phyloP scores from a whole-genome alignment of 2,329 filamentous ascomycete species.

The Lecanicillium sp. region DNA sequence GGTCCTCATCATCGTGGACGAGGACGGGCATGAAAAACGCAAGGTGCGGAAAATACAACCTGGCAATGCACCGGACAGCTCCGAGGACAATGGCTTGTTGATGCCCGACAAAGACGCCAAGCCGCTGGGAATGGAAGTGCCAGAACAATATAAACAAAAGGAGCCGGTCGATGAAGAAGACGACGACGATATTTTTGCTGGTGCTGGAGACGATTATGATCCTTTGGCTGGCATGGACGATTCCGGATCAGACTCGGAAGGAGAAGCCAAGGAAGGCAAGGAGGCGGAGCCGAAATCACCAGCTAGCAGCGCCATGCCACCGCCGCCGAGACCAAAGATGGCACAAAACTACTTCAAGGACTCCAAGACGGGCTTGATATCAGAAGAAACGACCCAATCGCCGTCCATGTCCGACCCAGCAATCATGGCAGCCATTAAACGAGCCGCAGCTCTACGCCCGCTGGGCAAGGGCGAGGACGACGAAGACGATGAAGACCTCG shows the following conservation, averaged over 20 bases:
- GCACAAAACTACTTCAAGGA: constrained; percentile 56
- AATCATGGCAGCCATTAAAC: constrained; percentile 77
- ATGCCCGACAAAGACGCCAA: constrained; percentile 48
- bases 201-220: constrained; percentile 59
- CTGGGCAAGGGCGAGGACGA: constrained; percentile 28
- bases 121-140: constrained; percentile 59
- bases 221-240: constrained; percentile 52
- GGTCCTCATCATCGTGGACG: constrained; percentile 57
- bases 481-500: constrained; percentile 18
- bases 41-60: constrained; percentile 50
- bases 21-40: constrained; percentile 58
- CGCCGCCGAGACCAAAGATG: constrained; percentile 35
- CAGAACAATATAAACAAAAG: constrained; percentile 46
- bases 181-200: constrained; percentile 59
- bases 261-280: constrained; percentile 31
- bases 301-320: constrained; percentile 31
- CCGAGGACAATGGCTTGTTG: constrained; percentile 35
- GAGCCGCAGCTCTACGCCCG: constrained; percentile 61
- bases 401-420: constrained; percentile 65
- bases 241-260: constrained; percentile 37
- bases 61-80: constrained; percentile 23
- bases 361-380: constrained; percentile 45
- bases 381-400: constrained; percentile 40
- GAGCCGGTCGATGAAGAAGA: constrained; percentile 40
- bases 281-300: constrained; percentile 16